These are phyloP conservation scores for Echinosophora koreensis DNA, from an alignment of 306 rosid species.

Conservation along the genomic window DNA sequence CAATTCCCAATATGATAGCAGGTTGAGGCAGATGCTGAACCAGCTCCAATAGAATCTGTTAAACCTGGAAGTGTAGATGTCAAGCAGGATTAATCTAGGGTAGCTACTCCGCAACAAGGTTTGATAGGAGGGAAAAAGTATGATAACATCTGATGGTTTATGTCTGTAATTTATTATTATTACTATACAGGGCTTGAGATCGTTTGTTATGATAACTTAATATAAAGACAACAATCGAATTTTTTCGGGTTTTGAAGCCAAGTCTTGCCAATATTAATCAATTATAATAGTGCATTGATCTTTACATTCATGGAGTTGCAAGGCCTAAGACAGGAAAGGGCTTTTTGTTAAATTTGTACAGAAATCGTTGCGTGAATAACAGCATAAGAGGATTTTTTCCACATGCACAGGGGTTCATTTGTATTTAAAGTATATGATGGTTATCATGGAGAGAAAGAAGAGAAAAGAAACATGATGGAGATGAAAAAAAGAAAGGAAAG, in stretches of 20 bases:
- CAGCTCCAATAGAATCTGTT: slow-evolving; percentile 44
- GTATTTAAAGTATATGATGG: no score
- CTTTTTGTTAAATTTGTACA: no score
- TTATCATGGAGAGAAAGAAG: no score
- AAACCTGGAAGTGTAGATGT: slow-evolving; percentile 51
- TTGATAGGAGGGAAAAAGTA: slow-evolving; percentile 12
- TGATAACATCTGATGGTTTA: background rate
- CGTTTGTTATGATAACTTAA: slow-evolving; percentile 11
- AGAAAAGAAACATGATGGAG: no score
- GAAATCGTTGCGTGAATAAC: no score
- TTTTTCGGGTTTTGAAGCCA: background rate
- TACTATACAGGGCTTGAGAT: background rate
- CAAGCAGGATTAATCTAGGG: slow-evolving; percentile 65
- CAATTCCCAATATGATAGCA: slow-evolving; percentile 49
- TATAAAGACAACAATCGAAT: background rate
- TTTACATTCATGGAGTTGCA: background rate
- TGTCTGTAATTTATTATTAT: slow-evolving; percentile 17
- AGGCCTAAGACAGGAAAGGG: background rate
- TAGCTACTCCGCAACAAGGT: slow-evolving; percentile 12
- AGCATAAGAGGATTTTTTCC: no score
- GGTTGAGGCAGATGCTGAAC: slow-evolving; percentile 60
- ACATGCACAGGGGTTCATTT: no score
- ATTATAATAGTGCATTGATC: background rate
- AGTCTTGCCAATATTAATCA: background rate
- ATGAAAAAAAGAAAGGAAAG: no score